Base-by-base conservation (phyloP, 208 protist species). In the Vickermania ingenoplastis region DNA sequence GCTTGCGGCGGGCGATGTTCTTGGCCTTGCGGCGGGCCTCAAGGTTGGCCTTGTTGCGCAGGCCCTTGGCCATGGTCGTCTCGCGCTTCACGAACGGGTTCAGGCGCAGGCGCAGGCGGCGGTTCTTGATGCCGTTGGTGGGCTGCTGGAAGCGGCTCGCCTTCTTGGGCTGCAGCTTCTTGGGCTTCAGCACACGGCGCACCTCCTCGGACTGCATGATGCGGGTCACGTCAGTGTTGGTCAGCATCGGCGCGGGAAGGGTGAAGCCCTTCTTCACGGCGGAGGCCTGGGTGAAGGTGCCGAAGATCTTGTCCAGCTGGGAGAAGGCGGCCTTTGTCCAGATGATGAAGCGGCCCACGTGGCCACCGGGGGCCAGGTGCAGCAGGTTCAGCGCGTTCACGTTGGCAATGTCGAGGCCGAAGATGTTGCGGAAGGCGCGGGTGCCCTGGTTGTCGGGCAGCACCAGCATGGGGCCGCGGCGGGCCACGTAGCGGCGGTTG, bases 291-390 rank as follows among this genome's bases (percentile, higher is more conserved):
- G 61, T 75, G 67, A 83, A 83, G 29, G 96, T 97, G 63, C 97
- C 98, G 67, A 95, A 99, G 76, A 99, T 71, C n/a, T 49, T 48
- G 78, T 99, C 94, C 24, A 99, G 89, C 74, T 89, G 80, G 65
- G 97, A 81, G 78, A 99, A 99, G 29, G 98, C 98, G 72, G 63
- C 70, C 77, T 99, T 76, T 62, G 97, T 98, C 98, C 98, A 99
- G 81, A 99, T 96, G 79, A 98, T 71, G 72, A 99, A 98, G 77
- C 98, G 92, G 77, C 98, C 98, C 5, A 99, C 57, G 81, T 99
- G 97, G 58, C 97, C 97, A 89, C 98, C 98, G 58, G 98, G 98
- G 31, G 98, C 98, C 22, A 99, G 94, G 78, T 99, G 82, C 31
- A 99, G 89, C 29, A 99, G 81, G 89, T 99, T 99, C 29, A 99